Evolutionary conservation across 768 basidiomycete species (phyloP), one percentile per base, ranked within the genome.

Genomic region (Pisolithus tinctorius): DNA sequence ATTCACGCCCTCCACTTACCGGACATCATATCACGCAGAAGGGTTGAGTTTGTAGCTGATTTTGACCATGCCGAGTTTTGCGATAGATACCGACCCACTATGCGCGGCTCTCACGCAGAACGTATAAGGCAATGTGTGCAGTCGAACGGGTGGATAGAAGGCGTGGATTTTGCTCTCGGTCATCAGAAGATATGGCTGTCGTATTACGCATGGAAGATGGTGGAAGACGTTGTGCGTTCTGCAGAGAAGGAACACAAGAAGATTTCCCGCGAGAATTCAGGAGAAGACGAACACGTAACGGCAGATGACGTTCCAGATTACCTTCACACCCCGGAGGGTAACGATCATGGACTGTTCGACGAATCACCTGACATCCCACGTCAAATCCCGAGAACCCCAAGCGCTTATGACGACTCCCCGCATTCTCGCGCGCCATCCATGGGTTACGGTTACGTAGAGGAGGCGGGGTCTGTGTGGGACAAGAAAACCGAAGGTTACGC

Each of bases 141-240:
- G 48, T 71, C 71, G 29, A 74, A 77, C 49, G 74, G 77, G 27
- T 82, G 81, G 81, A 58, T 57, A 45, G 78, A 80, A 47, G 77
- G 73, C 14, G 56, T 61, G n/a, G 82, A 85, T 59, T 84, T 74
- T 54, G 73, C 72, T 4, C 49, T 80, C 25, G 83, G 83, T 1
- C 73, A 70, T 51, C 67, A 71, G 52, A 74, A 67, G 65, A 74
- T 84, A 55, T 84, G 79, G 78, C 59, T 84, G 42, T 67, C 71
- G 20, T 82, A 79, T 65, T 56, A 60, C 40, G 74, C 79, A 23
- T 83, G 83, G 83, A 80, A 80, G 67, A 72, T 72, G 58, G 71
- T 78, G n/a, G 82, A 82, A 60, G 79, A 83, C 47, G 73, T 72
- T 38, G 51, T 82, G 13, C 72, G 80, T 49, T 71, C 73, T 36